phyloP scores from a whole-genome alignment of 306 rosid genomes.

The Hippophae rhamnoides region DNA sequence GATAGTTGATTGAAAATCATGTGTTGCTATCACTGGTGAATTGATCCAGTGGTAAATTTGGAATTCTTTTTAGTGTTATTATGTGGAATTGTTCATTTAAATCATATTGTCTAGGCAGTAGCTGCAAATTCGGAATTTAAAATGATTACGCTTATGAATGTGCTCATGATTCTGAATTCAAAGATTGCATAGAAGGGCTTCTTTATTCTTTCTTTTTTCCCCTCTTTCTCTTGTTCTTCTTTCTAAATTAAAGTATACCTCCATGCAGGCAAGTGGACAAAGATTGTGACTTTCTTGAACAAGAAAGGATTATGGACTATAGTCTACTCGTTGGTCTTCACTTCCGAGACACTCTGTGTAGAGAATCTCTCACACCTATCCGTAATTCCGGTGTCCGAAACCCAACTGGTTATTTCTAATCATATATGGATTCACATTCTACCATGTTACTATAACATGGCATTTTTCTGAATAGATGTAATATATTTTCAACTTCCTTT shows the following conservation, averaged over 20 bases:
- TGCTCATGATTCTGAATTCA: background rate
- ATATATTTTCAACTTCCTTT: conserved; percentile 11
- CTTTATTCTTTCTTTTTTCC: no score
- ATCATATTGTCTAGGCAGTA: background rate
- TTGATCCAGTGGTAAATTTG: no score
- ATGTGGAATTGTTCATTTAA: background rate
- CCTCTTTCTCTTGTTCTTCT: background rate
- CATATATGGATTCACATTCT: conserved; percentile 7
- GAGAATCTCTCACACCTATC: conserved; percentile 26
- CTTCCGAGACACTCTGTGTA: conserved; percentile 44
- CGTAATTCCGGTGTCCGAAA: conserved; percentile 30
- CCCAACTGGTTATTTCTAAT: conserved; percentile 23
- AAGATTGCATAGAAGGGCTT: no score
- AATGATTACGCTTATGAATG: background rate
- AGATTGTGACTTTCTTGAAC: conserved; percentile 94
- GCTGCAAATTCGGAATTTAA: background rate
- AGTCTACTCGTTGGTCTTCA: conserved; percentile 93
- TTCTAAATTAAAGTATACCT: conserved; percentile 8
- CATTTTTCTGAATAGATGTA: conserved; percentile 17
- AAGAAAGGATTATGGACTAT: conserved; percentile 92
- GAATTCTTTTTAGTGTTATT: no score
- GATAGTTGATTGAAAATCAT: no score
- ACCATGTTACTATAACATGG: background rate
- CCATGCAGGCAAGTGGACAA: conserved; percentile 79
- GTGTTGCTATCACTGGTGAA: no score